Percentiles rank a stretch among this genome's conserved stretches.
Evolutionary conservation across 305 asterid species (phyloP).

Genomic region (Vinca major): DNA sequence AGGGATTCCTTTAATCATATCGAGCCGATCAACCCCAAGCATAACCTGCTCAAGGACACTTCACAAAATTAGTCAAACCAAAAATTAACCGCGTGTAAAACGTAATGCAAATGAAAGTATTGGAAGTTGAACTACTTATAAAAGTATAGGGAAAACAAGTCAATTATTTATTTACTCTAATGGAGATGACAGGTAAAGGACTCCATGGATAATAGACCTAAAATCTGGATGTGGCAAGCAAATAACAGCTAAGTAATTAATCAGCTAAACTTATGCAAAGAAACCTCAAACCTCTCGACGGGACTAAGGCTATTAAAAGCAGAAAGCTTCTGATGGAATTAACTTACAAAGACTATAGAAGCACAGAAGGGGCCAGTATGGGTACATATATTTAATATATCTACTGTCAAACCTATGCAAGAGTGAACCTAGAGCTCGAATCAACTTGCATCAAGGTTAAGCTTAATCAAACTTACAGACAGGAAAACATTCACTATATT

Average conservation of each 20-base stretch:
- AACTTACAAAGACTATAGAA: background rate
- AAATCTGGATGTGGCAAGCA: background rate
- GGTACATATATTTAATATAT: background rate
- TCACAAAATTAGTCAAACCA: background rate
- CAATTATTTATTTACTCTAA: background rate
- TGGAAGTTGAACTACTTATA: background rate
- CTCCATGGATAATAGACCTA: background rate
- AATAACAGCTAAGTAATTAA: background rate
- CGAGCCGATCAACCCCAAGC: conserved; percentile 94
- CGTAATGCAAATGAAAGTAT: background rate
- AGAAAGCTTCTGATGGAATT: background rate
- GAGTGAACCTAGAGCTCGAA: background rate
- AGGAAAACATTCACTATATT: background rate
- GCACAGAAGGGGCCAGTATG: too few relatives aligned
- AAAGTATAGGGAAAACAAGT: background rate
- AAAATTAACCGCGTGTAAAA: background rate
- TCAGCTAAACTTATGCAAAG: background rate
- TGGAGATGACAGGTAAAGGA: background rate
- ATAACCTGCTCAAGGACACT: conserved; percentile 46
- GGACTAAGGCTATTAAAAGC: background rate
- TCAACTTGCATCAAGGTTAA: background rate
- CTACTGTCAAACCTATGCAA: background rate
- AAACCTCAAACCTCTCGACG: background rate
- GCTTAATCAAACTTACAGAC: background rate
- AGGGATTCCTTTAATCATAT: conserved; percentile 95